phyloP scores from a whole-genome alignment of 2,329 filamentous ascomycete species.

The Neofusicoccum cordaticola region DNA sequence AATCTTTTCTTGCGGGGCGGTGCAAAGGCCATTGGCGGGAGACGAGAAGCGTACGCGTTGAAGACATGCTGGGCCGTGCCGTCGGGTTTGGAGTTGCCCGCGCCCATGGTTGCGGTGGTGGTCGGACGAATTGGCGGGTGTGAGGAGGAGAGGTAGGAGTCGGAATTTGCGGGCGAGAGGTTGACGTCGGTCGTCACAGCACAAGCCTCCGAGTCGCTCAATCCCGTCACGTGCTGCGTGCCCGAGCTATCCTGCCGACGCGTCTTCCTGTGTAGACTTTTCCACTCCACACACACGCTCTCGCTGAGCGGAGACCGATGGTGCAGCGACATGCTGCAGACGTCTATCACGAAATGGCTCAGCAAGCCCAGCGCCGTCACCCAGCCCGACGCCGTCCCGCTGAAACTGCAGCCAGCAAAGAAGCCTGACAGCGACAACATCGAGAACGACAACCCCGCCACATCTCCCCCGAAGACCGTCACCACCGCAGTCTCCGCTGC shows the following conservation, averaged over 20 bases:
- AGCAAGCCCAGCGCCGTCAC: conserved; percentile 40
- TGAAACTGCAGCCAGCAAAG: conserved; percentile 1
- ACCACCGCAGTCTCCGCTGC: background rate
- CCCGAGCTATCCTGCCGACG: background rate
- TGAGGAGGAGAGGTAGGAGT: background rate
- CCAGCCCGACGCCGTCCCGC: conserved; percentile 7
- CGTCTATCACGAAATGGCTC: conserved; percentile 48
- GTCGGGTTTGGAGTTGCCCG: conserved; percentile 60
- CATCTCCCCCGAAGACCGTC: background rate
- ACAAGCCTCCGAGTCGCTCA: conserved; percentile 1
- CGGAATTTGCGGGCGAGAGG: conserved; percentile 12
- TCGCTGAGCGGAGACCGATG: no score
- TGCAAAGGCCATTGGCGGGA: background rate
- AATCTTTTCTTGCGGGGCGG: conserved; percentile 24
- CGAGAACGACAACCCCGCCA: background rate
- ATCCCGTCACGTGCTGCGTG: conserved; percentile 8
- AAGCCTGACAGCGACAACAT: background rate
- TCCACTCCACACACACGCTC: background rate
- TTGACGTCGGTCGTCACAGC: conserved; percentile 13
- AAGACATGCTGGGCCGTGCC: conserved; percentile 60
- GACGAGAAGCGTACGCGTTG: conserved; percentile 50
- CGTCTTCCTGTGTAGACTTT: background rate
- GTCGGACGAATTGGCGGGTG: background rate
- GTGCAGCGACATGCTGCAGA: conserved; percentile 39
- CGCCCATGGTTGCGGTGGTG: conserved; percentile 52